Evolutionary conservation across 495 filamentous ascomycete genomes (phyloP), one percentile per base, ranked within the genome.

Genomic region (Immersiella caudata): DNA sequence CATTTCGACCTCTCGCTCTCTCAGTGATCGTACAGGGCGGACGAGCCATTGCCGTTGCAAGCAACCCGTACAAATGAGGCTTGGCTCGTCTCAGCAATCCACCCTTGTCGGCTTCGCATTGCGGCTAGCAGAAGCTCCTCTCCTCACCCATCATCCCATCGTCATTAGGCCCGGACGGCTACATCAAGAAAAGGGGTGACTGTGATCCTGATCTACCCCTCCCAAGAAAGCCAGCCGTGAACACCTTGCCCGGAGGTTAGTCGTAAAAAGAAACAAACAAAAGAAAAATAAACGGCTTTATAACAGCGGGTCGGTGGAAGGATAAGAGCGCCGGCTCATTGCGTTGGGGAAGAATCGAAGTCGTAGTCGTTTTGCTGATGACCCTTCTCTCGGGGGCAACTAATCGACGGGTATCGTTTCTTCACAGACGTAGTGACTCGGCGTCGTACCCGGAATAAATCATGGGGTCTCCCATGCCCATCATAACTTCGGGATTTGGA

Each of bases 391-490:
- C 33, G 12, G 33, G 33, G 33, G 33, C 6, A 12, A 12, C 33
- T 36, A 5, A 36, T 12, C 33, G 33, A 36, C 33, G 33, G 2
- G 3, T 36, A n/a, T 25, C 9, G n/a, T 0, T 14, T 22, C 22
- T 21, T 70, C 56, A 75, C 9, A 75, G 63, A 52, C 71, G 68
- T 58, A 76, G 60, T 22, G 68, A 29, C 33, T 76, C 74, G 49
- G 64, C 68, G 35, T 74, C 74, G 67, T 80, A 80, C 29, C 77
- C 75, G 20, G 75, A 75, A 59, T 78, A 80, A 46, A 84, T 82
- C 81, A 83, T 82, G 27, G 82, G 80, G 56, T 84, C 82, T 20
- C 78, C 80, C 66, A 82, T 76, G n/a, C 81, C 81, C 67, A 82
- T 70, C 80, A 83, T 84, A 21, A 82, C 79, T 60, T 82, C 79